phyloP scores from a whole-genome alignment of 768 basidiomycete genomes.

The Sporobolomyces roseus region DNA sequence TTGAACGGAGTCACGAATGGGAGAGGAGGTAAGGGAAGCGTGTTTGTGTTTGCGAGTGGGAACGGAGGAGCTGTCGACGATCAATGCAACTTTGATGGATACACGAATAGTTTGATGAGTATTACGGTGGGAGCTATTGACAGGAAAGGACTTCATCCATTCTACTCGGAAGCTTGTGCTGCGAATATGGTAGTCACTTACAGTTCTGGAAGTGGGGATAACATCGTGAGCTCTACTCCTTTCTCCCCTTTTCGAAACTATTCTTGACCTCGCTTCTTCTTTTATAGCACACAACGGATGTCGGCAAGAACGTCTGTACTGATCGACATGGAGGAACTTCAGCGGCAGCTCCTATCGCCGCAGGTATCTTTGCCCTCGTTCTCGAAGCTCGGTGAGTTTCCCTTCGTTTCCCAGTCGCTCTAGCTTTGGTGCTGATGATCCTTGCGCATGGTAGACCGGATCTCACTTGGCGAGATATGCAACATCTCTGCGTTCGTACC shows the following conservation, averaged over 20 bases:
- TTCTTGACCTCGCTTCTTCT: slow-evolving; percentile 33
- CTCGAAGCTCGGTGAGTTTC: slow-evolving; percentile 69
- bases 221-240: slow-evolving; percentile 64
- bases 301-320: slow-evolving; percentile 76
- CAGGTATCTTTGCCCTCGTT: slow-evolving; percentile 85
- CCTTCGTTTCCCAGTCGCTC: neutral
- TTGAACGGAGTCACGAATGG: slow-evolving; percentile 90
- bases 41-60: slow-evolving; percentile 96
- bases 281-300: slow-evolving; percentile 83
- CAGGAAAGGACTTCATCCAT: slow-evolving; percentile 86
- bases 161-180: slow-evolving; percentile 95
- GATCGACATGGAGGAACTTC: slow-evolving; percentile 89
- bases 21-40: slow-evolving; percentile 78
- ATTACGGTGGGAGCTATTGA: slow-evolving; percentile 96
- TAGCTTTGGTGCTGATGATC: neutral
- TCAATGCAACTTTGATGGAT: slow-evolving; percentile 99
- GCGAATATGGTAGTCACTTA: slow-evolving; percentile 96
- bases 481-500: slow-evolving; percentile 76
- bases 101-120: slow-evolving; percentile 95
- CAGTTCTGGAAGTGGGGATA: slow-evolving; percentile 86
- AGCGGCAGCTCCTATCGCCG: slow-evolving; percentile 94
- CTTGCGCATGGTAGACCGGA: slow-evolving; percentile 63
- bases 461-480: slow-evolving; percentile 92
- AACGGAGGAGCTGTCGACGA: slow-evolving; percentile 88
- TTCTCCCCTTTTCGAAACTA: neutral